Evolutionary conservation across 257 asterid species (phyloP).

Genomic region (Solanum dulcamara): DNA sequence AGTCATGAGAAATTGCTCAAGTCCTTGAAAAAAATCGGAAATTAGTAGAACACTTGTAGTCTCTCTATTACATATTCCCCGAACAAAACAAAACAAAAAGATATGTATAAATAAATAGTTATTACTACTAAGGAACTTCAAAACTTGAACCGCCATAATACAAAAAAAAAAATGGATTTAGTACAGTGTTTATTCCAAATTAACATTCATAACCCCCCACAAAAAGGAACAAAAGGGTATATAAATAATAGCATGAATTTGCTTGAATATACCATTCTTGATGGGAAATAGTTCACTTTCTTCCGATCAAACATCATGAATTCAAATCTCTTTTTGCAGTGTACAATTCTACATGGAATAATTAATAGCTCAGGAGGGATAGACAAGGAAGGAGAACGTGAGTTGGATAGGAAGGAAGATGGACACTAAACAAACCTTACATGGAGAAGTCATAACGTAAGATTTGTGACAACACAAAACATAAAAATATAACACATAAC

Average conservation of each 20-base stretch:
- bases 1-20: neutral
- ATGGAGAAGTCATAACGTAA: slow-evolving; percentile 4
- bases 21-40: neutral
- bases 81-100: neutral
- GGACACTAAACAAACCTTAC: neutral
- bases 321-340: neutral
- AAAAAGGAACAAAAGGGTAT: neutral
- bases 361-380: slow-evolving; percentile 93
- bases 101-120: neutral
- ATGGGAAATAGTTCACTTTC: neutral
- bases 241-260: neutral
- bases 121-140: neutral
- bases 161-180: neutral
- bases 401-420: slow-evolving; percentile 29
- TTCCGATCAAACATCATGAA: neutral
- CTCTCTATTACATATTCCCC: neutral
- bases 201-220: neutral
- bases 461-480: neutral
- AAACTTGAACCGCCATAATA: neutral
- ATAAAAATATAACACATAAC: neutral
- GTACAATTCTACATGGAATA: neutral
- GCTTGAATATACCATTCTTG: neutral
- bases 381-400: slow-evolving; percentile 97
- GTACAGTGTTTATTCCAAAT: neutral
- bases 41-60: neutral